These are phyloP conservation scores for Erodium trifolium DNA, from an alignment of 441 rosid species.

Conservation along the genomic window DNA sequence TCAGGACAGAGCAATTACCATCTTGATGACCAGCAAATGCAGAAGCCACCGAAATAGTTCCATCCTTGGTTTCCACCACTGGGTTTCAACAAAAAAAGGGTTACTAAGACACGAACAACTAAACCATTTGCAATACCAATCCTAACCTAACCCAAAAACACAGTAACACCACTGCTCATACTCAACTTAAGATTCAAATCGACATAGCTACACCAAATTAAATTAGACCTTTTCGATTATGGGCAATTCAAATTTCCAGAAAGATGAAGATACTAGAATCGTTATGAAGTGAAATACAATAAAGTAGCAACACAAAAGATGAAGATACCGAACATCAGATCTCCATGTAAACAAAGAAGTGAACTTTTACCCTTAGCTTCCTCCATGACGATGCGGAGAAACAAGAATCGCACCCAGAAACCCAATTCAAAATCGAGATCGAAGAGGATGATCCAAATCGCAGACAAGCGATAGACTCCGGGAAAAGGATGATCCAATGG, in stretches of 20 bases:
- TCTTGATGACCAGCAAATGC: slow-evolving; percentile 79
- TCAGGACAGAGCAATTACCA: slow-evolving; percentile 34
- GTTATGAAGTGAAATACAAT: background rate
- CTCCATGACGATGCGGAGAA: background rate
- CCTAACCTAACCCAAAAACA: background rate
- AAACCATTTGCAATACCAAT: background rate
- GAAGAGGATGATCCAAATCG: background rate
- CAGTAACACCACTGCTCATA: background rate
- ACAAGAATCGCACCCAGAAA: background rate
- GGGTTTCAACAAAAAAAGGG: background rate
- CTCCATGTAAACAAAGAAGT: background rate
- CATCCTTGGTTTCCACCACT: slow-evolving; percentile 69
- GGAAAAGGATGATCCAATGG: background rate
- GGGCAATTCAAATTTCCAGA: background rate
- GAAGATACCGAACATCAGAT: background rate
- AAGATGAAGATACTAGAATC: background rate
- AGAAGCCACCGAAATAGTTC: slow-evolving; percentile 72
- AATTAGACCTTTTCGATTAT: background rate
- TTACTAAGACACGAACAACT: background rate
- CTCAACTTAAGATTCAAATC: background rate
- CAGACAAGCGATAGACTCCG: background rate
- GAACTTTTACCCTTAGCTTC: slow-evolving; percentile 1
- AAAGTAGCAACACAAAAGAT: background rate
- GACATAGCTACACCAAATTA: background rate
- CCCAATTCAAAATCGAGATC: background rate